Evolutionary conservation across 176 grass and related monocot species (phyloP).

Genomic region (Leersia perrieri): DNA sequence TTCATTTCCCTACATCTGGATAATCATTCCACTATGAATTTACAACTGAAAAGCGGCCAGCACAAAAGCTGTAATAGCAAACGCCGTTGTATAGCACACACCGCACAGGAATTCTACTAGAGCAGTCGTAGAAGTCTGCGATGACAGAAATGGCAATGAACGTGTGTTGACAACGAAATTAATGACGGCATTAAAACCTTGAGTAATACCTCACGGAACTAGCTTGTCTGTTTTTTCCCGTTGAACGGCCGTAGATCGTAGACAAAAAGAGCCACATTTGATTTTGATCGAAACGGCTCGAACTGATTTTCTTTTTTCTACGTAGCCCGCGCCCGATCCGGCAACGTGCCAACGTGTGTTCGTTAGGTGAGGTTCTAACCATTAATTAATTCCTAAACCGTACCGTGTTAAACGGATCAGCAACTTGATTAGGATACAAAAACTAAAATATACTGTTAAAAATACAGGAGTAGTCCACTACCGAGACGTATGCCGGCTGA

Average conservation of each 20-base stretch:
- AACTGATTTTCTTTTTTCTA: neutral
- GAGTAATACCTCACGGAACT: neutral
- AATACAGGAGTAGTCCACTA: neutral
- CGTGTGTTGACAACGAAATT: neutral
- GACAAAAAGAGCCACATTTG: neutral
- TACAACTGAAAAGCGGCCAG: too few species aligned
- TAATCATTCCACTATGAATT: neutral
- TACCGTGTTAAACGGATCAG: neutral
- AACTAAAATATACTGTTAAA: neutral
- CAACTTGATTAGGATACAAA: neutral
- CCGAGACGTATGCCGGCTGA: neutral
- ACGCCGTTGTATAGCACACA: too few species aligned
- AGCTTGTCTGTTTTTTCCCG: neutral
- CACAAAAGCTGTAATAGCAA: neutral
- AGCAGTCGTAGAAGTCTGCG: neutral
- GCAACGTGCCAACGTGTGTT: conserved; percentile 12
- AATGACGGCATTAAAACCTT: neutral
- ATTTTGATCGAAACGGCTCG: neutral
- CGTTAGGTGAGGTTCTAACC: neutral
- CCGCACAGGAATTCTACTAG: neutral
- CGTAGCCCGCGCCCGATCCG: neutral
- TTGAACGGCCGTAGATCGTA: neutral
- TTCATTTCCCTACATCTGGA: neutral
- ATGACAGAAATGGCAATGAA: neutral
- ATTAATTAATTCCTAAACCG: neutral